Evolutionary conservation across 139 green algal genomes (phyloP).

Genomic region (Chlorella sp.): DNA sequence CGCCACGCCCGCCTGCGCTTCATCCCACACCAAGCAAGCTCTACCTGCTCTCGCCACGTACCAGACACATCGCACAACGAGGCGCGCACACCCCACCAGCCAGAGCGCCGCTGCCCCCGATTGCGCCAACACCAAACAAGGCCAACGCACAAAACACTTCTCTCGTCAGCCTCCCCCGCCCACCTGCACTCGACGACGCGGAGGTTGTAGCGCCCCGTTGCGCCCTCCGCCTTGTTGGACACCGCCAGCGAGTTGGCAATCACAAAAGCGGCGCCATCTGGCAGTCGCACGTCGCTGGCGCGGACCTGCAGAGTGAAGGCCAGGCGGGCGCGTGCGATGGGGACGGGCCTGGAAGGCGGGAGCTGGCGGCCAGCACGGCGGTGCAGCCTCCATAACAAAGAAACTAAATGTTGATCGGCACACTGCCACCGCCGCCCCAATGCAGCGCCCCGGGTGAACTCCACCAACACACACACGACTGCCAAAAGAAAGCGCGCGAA

Average conservation of each 20-base stretch:
- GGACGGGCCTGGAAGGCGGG: background rate
- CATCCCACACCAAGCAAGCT: too few species aligned
- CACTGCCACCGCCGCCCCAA: too few species aligned
- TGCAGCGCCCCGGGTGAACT: constrained; percentile 14
- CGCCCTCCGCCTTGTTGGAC: constrained; percentile 92
- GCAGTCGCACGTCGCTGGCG: constrained; percentile 84
- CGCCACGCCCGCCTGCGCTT: too few species aligned
- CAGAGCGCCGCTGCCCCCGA: too few species aligned
- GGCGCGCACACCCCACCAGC: too few species aligned
- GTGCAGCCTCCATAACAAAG: too few species aligned
- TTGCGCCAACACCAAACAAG: too few species aligned
- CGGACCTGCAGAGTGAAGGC: constrained; percentile 74
- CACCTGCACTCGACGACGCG: constrained; percentile 93
- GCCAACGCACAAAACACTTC: too few species aligned
- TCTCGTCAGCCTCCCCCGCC: too few species aligned
- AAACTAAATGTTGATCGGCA: too few species aligned
- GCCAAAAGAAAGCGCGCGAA: background rate
- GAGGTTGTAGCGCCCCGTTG: constrained; percentile 89
- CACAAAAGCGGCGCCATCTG: constrained; percentile 84
- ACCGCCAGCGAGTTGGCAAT: constrained; percentile 92
- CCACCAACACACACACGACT: background rate
- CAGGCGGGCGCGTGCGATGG: background rate
- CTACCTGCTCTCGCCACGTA: too few species aligned
- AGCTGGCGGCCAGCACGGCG: background rate
- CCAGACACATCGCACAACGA: too few species aligned